Conservation (phyloP, 2,329 filamentous ascomycete species). For the Phaeosphaeriaceae sp. region DNA sequence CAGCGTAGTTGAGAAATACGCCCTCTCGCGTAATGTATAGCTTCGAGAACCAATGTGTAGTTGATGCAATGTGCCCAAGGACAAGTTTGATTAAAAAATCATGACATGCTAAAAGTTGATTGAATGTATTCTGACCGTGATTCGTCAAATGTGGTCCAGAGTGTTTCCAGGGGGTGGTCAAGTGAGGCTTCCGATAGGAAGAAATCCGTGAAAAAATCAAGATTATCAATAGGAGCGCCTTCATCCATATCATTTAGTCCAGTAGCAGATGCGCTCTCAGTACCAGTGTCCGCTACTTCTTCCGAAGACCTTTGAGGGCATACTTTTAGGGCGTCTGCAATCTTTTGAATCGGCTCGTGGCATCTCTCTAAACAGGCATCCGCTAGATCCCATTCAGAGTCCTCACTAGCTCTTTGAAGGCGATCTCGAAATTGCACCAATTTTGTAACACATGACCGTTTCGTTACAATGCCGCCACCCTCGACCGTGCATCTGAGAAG, state of each 20-base stretch:
- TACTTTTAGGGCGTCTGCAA: conserved; percentile 14
- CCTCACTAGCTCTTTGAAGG: conserved; percentile 11
- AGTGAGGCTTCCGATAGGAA: neutral
- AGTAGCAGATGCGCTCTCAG: too few relatives aligned
- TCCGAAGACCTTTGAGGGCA: neutral
- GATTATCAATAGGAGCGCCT: too few relatives aligned
- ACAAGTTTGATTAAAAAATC: too few relatives aligned
- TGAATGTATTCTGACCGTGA: neutral
- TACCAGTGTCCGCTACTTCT: too few relatives aligned
- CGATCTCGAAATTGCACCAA: conserved; percentile 14
- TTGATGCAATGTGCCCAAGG: too few relatives aligned
- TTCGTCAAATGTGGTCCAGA: neutral
- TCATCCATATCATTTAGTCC: too few relatives aligned
- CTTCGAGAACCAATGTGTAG: too few relatives aligned
- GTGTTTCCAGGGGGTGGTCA: neutral
- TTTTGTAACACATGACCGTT: conserved; percentile 9
- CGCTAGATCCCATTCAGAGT: conserved; percentile 22
- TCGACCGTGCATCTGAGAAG: conserved; percentile 24
- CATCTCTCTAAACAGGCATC: conserved; percentile 29
- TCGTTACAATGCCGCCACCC: conserved; percentile 10
- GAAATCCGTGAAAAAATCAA: neutral
- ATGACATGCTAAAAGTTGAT: too few relatives aligned
- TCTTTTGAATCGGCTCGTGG: conserved; percentile 25
- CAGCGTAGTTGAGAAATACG: too few relatives aligned
- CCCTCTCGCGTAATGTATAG: too few relatives aligned